Conservation (phyloP, 2,329 filamentous ascomycete species). For the Ilyonectria robusta region DNA sequence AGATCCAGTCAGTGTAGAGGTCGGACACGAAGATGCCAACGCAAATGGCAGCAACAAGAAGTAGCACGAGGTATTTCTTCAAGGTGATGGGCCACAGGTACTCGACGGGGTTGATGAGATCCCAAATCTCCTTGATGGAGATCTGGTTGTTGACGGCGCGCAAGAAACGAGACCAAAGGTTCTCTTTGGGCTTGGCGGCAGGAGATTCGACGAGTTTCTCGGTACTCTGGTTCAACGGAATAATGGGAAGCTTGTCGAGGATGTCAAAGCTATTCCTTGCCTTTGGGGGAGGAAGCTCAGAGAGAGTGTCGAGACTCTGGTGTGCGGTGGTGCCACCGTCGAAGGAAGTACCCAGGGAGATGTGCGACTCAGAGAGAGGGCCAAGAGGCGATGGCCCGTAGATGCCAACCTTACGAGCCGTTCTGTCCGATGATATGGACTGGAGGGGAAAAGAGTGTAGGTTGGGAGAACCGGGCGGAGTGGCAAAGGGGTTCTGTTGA, state of each 20-base stretch:
- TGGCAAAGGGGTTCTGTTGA: neutral
- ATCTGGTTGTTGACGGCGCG: conserved; percentile 14
- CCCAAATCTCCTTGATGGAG: conserved; percentile 23
- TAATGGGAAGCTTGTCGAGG: no score
- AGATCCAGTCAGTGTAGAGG: conserved; percentile 26
- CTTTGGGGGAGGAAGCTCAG: no score
- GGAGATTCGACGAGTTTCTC: no score
- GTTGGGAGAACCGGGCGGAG: neutral
- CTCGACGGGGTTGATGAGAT: conserved; percentile 24
- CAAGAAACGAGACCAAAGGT: neutral
- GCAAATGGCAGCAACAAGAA: conserved; percentile 7
- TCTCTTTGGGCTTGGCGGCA: neutral
- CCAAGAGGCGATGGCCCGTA: neutral
- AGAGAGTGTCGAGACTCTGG: no score
- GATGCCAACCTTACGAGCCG: conserved; percentile 8
- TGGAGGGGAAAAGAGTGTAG: neutral
- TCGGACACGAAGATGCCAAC: conserved; percentile 27
- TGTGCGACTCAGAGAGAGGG: no score
- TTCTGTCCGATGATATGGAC: conserved; percentile 5
- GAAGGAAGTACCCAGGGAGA: no score
- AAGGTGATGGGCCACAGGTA: conserved; percentile 31
- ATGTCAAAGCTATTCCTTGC: no score
- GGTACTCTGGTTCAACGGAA: no score
- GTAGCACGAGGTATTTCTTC: conserved; percentile 23
- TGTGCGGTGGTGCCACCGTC: no score